Evolutionary conservation across 495 filamentous ascomycete species (phyloP), one percentile per base, ranked within the genome.

Genomic region (Hypoxylon perforatum): DNA sequence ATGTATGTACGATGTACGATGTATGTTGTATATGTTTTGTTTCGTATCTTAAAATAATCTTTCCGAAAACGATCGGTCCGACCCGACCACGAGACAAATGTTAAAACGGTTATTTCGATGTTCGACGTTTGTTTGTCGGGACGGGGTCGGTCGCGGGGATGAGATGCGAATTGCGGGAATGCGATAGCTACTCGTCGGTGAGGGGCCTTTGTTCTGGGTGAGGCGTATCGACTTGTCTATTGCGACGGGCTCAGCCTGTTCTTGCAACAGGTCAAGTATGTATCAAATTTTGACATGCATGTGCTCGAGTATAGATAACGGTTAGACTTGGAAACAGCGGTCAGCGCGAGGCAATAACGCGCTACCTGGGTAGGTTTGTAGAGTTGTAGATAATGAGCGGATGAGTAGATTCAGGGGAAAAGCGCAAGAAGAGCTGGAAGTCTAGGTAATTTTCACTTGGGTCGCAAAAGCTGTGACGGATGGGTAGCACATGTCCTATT

Each of bases 21-120:
- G 33, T 19, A 22, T 41, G 30, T 15, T 50, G 17, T 50, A 7
- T 50, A n/a, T 19, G 22, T 61, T 57, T 61, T 60, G 51, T 61
- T 69, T 64, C 61, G 66, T 64, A 56, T 69, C 66, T 69, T 61
- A 61, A 65, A 69, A 65, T 69, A 69, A 69, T 61, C 39, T 51
- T 53, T 33, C 35, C 53, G 25, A 48, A 36, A 18, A 57, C 46
- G 36, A 25, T 41, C 35, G 35, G 57, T 12, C 56, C 45, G 66
- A 51, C 18, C 38, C 66, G 56, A 33, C 33, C 51, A 14, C 28
- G 28, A 47, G 22, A 56, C 9, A 39, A 21, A 28, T 21, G 12
- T 25, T 52, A 33, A 25, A 50, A 30, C 33, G 49, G 3, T 28
- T 28, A 8, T 28, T 28, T 28, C 3, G 3, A 3, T 28, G 25